A percentile compares a stretch with the other conserved stretches of the same genome.
phyloP scores from a whole-genome alignment of 306 rosid species.

The Oemleria cerasiformis region DNA sequence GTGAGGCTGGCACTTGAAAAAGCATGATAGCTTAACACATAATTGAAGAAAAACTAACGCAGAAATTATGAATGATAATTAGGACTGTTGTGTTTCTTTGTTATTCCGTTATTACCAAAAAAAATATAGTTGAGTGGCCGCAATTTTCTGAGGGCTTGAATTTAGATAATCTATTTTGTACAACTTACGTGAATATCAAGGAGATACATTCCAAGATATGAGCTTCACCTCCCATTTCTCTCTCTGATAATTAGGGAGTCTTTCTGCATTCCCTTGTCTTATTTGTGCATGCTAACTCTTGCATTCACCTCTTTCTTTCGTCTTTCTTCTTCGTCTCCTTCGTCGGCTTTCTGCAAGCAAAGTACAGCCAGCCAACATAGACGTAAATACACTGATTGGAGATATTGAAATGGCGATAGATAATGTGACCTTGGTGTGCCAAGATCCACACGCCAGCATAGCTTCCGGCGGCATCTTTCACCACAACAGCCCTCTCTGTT shows the following conservation, averaged over 20 bases:
- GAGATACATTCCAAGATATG: constrained; percentile 11
- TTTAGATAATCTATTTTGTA: constrained; percentile 8
- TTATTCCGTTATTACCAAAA: no score
- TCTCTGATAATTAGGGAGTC: background rate
- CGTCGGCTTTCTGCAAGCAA: background rate
- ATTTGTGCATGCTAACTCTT: background rate
- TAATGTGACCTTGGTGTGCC: constrained; percentile 45
- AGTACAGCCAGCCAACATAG: background rate
- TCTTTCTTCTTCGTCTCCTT: background rate
- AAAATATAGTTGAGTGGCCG: background rate
- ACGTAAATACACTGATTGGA: background rate
- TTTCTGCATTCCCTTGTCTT: background rate
- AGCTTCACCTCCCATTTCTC: constrained; percentile 28
- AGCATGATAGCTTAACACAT: background rate
- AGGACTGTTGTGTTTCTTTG: no score
- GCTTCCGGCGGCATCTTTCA: background rate
- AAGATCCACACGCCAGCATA: constrained; percentile 15
- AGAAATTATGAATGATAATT: background rate
- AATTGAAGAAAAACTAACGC: background rate
- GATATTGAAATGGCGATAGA: background rate
- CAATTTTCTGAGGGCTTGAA: constrained; percentile 10
- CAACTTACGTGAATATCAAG: background rate
- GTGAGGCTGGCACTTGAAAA: no score
- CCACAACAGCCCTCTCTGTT: constrained; percentile 27
- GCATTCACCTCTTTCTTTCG: background rate